phyloP scores from a whole-genome alignment of 768 basidiomycete species.

The Dentipellis sp. region DNA sequence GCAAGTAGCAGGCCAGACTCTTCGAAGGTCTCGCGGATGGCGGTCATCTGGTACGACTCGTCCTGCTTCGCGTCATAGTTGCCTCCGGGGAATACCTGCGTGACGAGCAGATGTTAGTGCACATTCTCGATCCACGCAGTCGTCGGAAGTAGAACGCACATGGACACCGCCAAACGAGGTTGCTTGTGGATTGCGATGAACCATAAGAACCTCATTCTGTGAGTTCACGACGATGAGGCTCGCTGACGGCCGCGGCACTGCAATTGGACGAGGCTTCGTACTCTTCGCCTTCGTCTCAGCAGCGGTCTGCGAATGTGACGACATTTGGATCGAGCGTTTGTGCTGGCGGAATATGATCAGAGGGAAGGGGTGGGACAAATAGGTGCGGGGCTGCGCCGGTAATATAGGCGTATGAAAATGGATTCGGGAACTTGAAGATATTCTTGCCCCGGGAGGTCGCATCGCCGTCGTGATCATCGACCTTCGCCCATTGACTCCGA shows the following conservation, averaged over 20 bases:
- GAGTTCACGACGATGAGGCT: slow-evolving; percentile 58
- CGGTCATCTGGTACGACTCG: slow-evolving; percentile 45
- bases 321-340: too few species aligned
- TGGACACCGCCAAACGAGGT: slow-evolving; percentile 58
- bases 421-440: too few species aligned
- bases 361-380: too few species aligned
- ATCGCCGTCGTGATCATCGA: too few species aligned
- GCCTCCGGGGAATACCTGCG: slow-evolving; percentile 71
- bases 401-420: too few species aligned
- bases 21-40: slow-evolving; percentile 71
- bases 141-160: slow-evolving; percentile 23
- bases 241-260: slow-evolving; percentile 49
- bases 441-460: too few species aligned
- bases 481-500: too few species aligned
- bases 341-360: too few species aligned
- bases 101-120: background rate
- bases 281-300: too few species aligned
- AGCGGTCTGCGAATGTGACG: too few species aligned
- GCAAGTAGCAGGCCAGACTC: slow-evolving; percentile 63
- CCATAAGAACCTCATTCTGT: slow-evolving; percentile 59
- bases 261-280: background rate
- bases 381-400: too few species aligned
- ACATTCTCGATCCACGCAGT: background rate
- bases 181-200: slow-evolving; percentile 59
- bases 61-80: slow-evolving; percentile 59